Evolutionary conservation across 2,329 filamentous ascomycete genomes (phyloP), one percentile per base, ranked within the genome.

Genomic region (Canariomyces notabilis): DNA sequence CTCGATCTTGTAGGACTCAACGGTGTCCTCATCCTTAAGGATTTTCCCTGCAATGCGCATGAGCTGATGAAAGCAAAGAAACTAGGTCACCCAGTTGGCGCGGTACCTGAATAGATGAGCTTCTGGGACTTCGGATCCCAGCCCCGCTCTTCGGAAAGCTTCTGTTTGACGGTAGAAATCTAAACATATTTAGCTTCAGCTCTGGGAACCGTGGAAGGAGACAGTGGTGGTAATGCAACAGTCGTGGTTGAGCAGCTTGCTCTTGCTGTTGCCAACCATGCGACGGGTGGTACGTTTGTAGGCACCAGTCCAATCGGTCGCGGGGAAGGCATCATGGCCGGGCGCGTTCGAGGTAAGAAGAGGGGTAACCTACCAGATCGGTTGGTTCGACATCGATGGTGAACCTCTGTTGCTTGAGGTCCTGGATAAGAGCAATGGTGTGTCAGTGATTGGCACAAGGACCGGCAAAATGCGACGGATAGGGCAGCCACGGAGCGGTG

Each of bases 341-440:
- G n/a, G n/a, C n/a, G 35, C 23, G 21, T 37, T 44, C 34, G 38
- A 37, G 12, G 6, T 16, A 55, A 32, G 60, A 48, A 53, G 52
- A 52, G 65, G 64, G 65, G 61, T 57, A 61, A 67, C 85, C 62
- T 83, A 96, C 90, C 67, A 88, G 87, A 66, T 96, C 90, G 56
- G 86, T 83, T 54, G 90, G 88, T 69, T 97, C 90, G 64, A 89
- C 88, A 59, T 97, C 91, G 75, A 98, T 86, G 63, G 84, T 83
- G 73, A 98, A 98, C 76, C 96, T 96, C 69, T 96, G 87, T 71
- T 97, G 93, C 77, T 96, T 97, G 64, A 98, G 79, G 75, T 98
- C 93, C 90, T 96, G 60, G 26, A 58, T 35, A 34, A n/a, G 42
- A 57, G 46, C 49, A 44, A 52, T 42, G 33, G 39, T 31, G 21